Evolutionary conservation across 2,329 filamentous ascomycete species (phyloP), one percentile per base, ranked within the genome.

Genomic region (Alternaria rosae): DNA sequence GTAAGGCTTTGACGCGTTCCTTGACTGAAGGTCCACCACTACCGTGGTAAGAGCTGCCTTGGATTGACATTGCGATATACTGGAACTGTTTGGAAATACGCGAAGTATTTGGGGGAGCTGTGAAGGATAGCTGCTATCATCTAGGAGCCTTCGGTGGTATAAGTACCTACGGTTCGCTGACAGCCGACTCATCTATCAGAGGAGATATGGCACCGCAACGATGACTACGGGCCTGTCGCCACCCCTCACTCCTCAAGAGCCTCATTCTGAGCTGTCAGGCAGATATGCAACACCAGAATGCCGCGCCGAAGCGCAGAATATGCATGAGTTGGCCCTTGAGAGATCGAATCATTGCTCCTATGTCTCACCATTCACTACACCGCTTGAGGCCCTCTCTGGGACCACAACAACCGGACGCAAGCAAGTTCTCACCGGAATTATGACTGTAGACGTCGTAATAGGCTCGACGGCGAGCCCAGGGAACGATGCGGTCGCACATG

Each of bases 361-460:
- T 8, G 23, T 15, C n/a, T 26, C 21, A 9, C 30, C 17, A 4
- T 52, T 15, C 25, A 50, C 12, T 30, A 48, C 51, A 59, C 57
- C 51, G 57, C 51, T 17, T 54, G 57, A 50, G 57, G 21, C 57
- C 57, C 12, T 48, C 26, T 55, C 8, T 11, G 25, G 21, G 51
- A 50, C 57, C 57, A 30, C 15, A 11, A 3, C 21, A 11, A 13
- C 23, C 6, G 17, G 15, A n/a, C 12, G 5, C 6, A 20, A 10
- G 28, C 10, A 20, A 28, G 3, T 44, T 3, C 17, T 59, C 57
- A 59, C 57, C 57, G 57, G 57, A 48, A 17, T 50, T 50, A 11
- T 9, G 32, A 26, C 43, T 54, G 5, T 6, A 25, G 9, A 30
- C 20, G 4, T 3, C 15, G 7, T 42, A 43, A 48, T 59, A 48